Evolutionary conservation across 2,329 filamentous ascomycete genomes (phyloP).

Genomic region (Aspergillus costaricaensis): DNA sequence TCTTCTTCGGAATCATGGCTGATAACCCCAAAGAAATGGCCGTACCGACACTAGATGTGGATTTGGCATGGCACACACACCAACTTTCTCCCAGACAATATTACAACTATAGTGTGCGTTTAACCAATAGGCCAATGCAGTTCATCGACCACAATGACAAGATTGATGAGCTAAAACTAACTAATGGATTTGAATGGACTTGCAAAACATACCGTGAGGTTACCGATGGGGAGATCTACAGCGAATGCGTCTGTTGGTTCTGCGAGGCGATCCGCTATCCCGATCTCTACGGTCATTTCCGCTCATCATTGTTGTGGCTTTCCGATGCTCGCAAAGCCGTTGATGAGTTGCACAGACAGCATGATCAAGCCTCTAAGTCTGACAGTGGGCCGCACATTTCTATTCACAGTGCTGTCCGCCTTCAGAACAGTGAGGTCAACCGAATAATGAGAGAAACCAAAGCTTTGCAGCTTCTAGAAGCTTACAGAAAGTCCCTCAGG

Average conservation of each 20-base stretch:
- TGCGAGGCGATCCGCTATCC: constrained; percentile 6
- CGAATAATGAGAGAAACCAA: not conserved
- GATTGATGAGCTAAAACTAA: constrained; percentile 67
- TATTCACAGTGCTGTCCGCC: not conserved
- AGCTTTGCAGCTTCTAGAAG: not conserved
- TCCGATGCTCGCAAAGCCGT: not conserved
- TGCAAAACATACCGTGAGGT: constrained; percentile 63
- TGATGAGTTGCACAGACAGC: not conserved
- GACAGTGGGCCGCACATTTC: not conserved
- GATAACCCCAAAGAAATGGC: constrained; percentile 34
- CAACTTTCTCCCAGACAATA: constrained; percentile 68
- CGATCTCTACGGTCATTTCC: not conserved
- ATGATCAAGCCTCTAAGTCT: not conserved
- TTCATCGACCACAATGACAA: constrained; percentile 86
- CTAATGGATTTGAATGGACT: constrained; percentile 70
- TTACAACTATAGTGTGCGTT: constrained; percentile 55
- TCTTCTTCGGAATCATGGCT: constrained; percentile 47
- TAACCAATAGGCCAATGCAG: constrained; percentile 28
- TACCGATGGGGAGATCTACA: constrained; percentile 2
- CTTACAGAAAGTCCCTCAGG: not conserved
- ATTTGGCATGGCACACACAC: constrained; percentile 65
- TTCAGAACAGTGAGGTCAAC: not conserved
- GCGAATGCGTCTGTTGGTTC: constrained; percentile 11
- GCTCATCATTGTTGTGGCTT: not conserved
- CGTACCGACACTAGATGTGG: constrained; percentile 40